Conservation (phyloP, 2,329 filamentous ascomycete genomes). For the Aspergillus ochraceus region DNA sequence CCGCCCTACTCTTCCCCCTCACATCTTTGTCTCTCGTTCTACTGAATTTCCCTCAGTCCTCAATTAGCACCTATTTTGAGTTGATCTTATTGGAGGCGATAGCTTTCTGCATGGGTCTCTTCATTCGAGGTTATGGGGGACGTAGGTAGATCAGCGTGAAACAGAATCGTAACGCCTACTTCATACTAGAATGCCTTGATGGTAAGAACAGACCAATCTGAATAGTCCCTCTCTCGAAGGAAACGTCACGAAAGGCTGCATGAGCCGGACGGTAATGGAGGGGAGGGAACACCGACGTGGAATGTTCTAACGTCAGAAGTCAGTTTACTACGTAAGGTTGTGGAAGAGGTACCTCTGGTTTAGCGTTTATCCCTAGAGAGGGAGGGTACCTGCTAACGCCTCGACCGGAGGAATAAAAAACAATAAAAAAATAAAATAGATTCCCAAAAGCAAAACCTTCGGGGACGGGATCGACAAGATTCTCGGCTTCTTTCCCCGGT, state of each 20-base stretch:
- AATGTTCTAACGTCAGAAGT: constrained; percentile 20
- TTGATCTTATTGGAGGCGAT: not conserved
- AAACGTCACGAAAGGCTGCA: constrained; percentile 6
- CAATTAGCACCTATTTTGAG: constrained; percentile 3
- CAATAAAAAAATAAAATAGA: too few species aligned
- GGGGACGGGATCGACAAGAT: constrained; percentile 13
- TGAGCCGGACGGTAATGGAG: not conserved
- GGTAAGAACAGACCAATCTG: constrained; percentile 2
- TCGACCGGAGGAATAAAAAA: too few species aligned
- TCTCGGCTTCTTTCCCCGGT: constrained; percentile 13
- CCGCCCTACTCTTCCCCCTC: not conserved
- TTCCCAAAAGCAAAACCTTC: constrained; percentile 14
- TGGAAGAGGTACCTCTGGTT: constrained; percentile 1
- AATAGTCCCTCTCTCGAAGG: not conserved
- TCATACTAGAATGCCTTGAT: not conserved
- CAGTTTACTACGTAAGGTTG: constrained; percentile 1
- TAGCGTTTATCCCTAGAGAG: not conserved
- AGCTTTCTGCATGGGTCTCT: not conserved
- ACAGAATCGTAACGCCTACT: not conserved
- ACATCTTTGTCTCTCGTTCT: not conserved
- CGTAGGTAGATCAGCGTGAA: constrained; percentile 7
- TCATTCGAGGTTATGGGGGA: not conserved
- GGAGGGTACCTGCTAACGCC: too few species aligned
- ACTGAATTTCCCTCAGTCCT: not conserved
- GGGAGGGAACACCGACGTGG: constrained; percentile 6